Conservation (phyloP, 768 basidiomycete genomes). For the Auriscalpium vulgare region DNA sequence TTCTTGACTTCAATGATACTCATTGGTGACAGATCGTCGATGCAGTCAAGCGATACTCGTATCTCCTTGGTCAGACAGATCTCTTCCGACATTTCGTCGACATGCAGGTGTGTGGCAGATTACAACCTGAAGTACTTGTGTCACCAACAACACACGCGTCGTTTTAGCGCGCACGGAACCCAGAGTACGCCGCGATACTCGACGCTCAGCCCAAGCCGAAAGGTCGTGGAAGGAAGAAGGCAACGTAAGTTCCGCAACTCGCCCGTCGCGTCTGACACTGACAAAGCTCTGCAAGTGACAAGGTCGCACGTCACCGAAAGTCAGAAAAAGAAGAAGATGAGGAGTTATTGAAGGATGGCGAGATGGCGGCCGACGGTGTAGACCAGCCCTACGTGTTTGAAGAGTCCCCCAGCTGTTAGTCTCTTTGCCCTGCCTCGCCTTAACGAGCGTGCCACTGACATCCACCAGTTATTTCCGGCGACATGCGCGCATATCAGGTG, state of each 20-base stretch:
- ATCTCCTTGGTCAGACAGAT: slow-evolving; percentile 96
- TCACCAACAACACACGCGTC: neutral
- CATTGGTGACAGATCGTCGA: slow-evolving; percentile 59
- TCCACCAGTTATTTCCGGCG: slow-evolving; percentile 70
- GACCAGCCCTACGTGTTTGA: slow-evolving; percentile 95
- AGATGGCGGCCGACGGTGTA: slow-evolving; percentile 68
- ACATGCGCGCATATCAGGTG: slow-evolving; percentile 90
- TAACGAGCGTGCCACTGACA: no score
- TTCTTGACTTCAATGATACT: neutral
- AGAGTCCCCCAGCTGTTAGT: slow-evolving; percentile 79
- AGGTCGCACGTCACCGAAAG: slow-evolving; percentile 78
- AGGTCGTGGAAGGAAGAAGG: slow-evolving; percentile 80
- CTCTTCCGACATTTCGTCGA: slow-evolving; percentile 98
- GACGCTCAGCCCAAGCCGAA: slow-evolving; percentile 83
- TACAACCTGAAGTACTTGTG: neutral
- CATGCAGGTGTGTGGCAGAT: slow-evolving; percentile 59
- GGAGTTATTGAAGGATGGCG: slow-evolving; percentile 84
- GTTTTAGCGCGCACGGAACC: slow-evolving; percentile 69
- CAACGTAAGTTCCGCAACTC: slow-evolving; percentile 36
- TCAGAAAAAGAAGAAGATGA: slow-evolving; percentile 99
- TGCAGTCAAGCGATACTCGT: slow-evolving; percentile 93
- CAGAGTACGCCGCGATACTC: slow-evolving; percentile 84
- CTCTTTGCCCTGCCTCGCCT: neutral
- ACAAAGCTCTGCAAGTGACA: slow-evolving; percentile 41
- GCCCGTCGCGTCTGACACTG: neutral